These are phyloP conservation scores for Saxophila tyrrhenica DNA, from an alignment of 495 filamentous ascomycete genomes.

Conservation along the genomic window DNA sequence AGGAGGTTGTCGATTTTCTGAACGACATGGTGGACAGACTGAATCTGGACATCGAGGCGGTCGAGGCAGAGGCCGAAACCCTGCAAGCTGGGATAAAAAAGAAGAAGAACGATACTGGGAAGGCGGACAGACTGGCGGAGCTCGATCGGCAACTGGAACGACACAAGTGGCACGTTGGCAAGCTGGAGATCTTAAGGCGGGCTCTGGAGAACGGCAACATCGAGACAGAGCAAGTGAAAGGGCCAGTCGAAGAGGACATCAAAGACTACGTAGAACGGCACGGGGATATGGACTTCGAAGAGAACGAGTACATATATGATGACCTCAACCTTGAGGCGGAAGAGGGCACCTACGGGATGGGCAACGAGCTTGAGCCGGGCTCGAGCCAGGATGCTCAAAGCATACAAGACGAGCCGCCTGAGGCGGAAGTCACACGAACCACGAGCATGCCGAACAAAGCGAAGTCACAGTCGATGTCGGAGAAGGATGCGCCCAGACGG, in stretches of 20 bases:
- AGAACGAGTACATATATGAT: constrained; percentile 92
- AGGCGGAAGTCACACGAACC: constrained; percentile 43
- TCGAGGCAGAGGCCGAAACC: constrained; percentile 82
- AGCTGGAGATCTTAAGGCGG: constrained; percentile 81
- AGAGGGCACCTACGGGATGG: constrained; percentile 71
- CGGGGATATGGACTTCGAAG: constrained; percentile 74
- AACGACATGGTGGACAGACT: constrained; percentile 83
- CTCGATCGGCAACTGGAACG: constrained; percentile 75
- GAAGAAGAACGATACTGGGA: constrained; percentile 71
- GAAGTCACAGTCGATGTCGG: constrained; percentile 35
- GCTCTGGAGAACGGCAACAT: constrained; percentile 86
- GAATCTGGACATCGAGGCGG: constrained; percentile 78
- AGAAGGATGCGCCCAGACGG: constrained; percentile 29
- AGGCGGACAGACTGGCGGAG: constrained; percentile 76
- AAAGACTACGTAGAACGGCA: constrained; percentile 90
- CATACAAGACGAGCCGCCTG: constrained; percentile 68
- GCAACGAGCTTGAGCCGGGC: constrained; percentile 66
- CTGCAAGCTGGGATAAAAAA: constrained; percentile 87
- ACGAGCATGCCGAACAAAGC: constrained; percentile 38
- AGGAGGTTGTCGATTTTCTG: constrained; percentile 75
- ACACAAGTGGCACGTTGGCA: constrained; percentile 92
- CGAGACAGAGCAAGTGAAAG: constrained; percentile 71
- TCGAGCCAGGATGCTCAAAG: constrained; percentile 95
- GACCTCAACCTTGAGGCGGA: constrained; percentile 87
- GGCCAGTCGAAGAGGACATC: constrained; percentile 73